Evolutionary conservation across 495 filamentous ascomycete genomes (phyloP), one percentile per base, ranked within the genome.

Genomic region (Penicillium paxilli): DNA sequence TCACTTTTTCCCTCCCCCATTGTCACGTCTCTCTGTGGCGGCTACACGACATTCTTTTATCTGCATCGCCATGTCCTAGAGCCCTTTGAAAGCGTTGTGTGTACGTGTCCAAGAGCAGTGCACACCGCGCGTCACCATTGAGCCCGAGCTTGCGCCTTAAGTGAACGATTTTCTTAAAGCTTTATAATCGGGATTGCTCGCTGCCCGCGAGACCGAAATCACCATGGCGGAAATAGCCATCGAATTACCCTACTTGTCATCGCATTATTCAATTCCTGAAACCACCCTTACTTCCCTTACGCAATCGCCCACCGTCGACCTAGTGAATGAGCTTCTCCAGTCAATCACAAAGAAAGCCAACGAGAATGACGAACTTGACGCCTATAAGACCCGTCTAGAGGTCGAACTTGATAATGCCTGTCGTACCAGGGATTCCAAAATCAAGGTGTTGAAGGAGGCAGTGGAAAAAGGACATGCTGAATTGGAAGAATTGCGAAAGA

Each of bases 391-490:
- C 40, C 87, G 87, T 47, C 67, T 88, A 14, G 89, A 92, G 51
- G 90, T 98, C n/a, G 94, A 98, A 73, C 78, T 98, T 9, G 94
- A 98, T 68, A 92, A 88, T 71, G 84, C 87, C 22, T 86, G 95
- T 14, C 85, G 90, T 33, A 86, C 80, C 52, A 86, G 85, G 35
- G 93, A 98, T 63, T 84, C 87, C 14, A 88, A 90, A 67, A 82
- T 84, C 61, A 87, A 91, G 60, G 83, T 84, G 16, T 81, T 96
- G 73, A 96, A 92, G 66, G 75, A 79, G 30, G 85, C 86, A 3
- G 74, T 91, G 11, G 92, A 96, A 58, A 94, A 92, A 64, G 86
- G 86, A 7, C 80, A 90, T 54, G 86, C 88, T 35, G 90, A 96
- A 54, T 84, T 89, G 2, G 83, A 89, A 52, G 86, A 88, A 35